Conservation (phyloP, 2,329 filamentous ascomycete species). For the Ilyonectria destructans region DNA sequence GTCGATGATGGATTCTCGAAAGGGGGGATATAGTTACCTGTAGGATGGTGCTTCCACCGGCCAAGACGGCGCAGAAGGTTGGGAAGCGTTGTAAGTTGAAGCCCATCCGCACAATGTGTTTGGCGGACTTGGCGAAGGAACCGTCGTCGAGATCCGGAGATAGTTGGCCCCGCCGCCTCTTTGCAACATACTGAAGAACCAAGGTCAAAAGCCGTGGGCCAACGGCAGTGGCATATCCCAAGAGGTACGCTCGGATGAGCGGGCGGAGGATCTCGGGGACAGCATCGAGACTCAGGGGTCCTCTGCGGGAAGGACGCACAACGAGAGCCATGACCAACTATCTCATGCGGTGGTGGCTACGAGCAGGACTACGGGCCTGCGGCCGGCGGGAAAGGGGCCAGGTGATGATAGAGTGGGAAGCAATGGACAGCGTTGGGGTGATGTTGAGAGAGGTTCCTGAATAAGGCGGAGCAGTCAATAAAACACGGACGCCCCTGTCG, state of each 20-base stretch:
- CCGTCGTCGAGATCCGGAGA: conserved; percentile 48
- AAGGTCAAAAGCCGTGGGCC: conserved; percentile 71
- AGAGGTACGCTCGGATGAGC: conserved; percentile 71
- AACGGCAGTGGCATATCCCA: conserved; percentile 74
- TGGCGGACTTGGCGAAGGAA: conserved; percentile 53
- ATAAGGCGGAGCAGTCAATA: conserved; percentile 40
- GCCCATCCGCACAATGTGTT: conserved; percentile 65
- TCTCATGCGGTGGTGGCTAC: conserved; percentile 36
- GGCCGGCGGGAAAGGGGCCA: conserved; percentile 29
- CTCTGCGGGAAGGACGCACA: conserved; percentile 38
- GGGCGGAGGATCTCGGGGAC: conserved; percentile 70
- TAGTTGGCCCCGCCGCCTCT: conserved; percentile 52
- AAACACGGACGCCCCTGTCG: conserved; percentile 40
- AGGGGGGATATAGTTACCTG: conserved; percentile 61
- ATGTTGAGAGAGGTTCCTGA: conserved; percentile 40
- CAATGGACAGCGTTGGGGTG: not conserved
- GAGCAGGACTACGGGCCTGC: conserved; percentile 47
- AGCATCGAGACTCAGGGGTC: conserved; percentile 47
- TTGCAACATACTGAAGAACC: conserved; percentile 66
- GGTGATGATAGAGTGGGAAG: not conserved
- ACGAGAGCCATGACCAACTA: conserved; percentile 38
- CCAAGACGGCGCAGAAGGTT: conserved; percentile 73
- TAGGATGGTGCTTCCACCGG: conserved; percentile 74
- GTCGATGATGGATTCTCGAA: conserved; percentile 8
- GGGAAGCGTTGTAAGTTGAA: conserved; percentile 73